phyloP scores from a whole-genome alignment of 2,329 filamentous ascomycete species.

The Curvularia sp. region DNA sequence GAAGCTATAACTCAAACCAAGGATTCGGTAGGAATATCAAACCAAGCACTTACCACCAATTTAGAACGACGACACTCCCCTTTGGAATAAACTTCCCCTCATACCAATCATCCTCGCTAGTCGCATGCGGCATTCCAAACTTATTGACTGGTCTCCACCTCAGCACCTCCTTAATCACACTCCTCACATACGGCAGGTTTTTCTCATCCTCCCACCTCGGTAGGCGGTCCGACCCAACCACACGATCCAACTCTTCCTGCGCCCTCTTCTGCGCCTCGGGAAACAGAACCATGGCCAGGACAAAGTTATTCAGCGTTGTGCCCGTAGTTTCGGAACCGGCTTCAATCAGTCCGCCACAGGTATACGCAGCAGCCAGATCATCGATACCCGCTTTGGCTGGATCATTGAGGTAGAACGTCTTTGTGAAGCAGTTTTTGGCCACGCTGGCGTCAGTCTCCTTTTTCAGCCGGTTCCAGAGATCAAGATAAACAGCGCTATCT shows the following conservation, averaged over 20 bases:
- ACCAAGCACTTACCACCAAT: slow-evolving; percentile 37
- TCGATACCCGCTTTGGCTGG: slow-evolving; percentile 44
- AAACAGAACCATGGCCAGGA: slow-evolving; percentile 41
- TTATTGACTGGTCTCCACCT: slow-evolving; percentile 44
- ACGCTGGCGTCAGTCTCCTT: slow-evolving; percentile 39
- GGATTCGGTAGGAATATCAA: not conserved
- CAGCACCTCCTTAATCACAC: slow-evolving; percentile 41
- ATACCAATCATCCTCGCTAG: slow-evolving; percentile 45
- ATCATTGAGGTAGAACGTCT: slow-evolving; percentile 45
- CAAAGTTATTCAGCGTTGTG: slow-evolving; percentile 42
- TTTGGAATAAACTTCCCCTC: slow-evolving; percentile 52
- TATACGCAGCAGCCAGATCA: slow-evolving; percentile 45
- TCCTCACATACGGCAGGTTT: slow-evolving; percentile 46
- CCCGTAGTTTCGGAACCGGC: slow-evolving; percentile 45
- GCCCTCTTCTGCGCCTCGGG: slow-evolving; percentile 35
- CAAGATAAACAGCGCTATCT: slow-evolving; percentile 42
- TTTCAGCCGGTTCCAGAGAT: slow-evolving; percentile 45
- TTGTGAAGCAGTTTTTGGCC: slow-evolving; percentile 44
- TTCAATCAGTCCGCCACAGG: slow-evolving; percentile 45
- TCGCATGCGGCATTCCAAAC: slow-evolving; percentile 46
- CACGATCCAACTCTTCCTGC: slow-evolving; percentile 39
- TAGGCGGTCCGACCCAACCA: slow-evolving; percentile 38
- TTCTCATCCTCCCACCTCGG: slow-evolving; percentile 44
- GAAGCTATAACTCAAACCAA: not conserved
- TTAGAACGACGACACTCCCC: slow-evolving; percentile 42